Evolutionary conservation across 169 alveolate species (phyloP), one percentile per base, ranked within the genome.

Genomic region (Cryptosporidium sp.): DNA sequence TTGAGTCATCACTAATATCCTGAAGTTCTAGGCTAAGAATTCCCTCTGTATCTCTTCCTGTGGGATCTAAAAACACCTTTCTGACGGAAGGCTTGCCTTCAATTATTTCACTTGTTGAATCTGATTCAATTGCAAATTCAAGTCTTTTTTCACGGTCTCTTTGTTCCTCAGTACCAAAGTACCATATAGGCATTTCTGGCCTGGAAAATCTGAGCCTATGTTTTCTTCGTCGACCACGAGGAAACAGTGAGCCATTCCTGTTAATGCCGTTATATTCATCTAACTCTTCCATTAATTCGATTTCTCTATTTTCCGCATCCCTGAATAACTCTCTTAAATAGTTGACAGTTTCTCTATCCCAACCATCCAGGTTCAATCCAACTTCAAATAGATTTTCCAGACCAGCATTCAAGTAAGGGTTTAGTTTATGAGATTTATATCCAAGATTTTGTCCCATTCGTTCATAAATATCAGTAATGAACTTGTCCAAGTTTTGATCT

Each of bases 261-360:
- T 43, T 21, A 18, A 14, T 7, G 33, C 16, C 14, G 48, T 31
- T n/a, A 10, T 31, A 9, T 8, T 51, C 71, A 33, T 65, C 31
- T 10, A 65, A 39, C 9, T 80, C 89, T 26, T 80, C 80, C 10
- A 61, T 48, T 43, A 80, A 39, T 21, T 80, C 86, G 7, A 73
- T 33, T 10, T 52, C 68, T 55, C 86, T 73, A 59, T 73, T 73
- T 73, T 73, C 86, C 37, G 86, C 86, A 37, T 73, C 89, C 62
- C 67, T 65, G 59, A 80, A 80, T 14, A 80, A 37, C 39, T 65
- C 75, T 39, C 89, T 58, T 21, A 80, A 73, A 45, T 80, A 80
- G 23, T 80, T 80, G 7, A 80, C 26, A 1, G 89, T 80, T 14
- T 80, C 89, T 65, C 73, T 59, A 26, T 80, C 89, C 89, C 89